Percentiles rank a stretch among this genome's conserved stretches.
Evolutionary conservation across 2,329 filamentous ascomycete species (phyloP).

Genomic region (Penicillium concentricum): DNA sequence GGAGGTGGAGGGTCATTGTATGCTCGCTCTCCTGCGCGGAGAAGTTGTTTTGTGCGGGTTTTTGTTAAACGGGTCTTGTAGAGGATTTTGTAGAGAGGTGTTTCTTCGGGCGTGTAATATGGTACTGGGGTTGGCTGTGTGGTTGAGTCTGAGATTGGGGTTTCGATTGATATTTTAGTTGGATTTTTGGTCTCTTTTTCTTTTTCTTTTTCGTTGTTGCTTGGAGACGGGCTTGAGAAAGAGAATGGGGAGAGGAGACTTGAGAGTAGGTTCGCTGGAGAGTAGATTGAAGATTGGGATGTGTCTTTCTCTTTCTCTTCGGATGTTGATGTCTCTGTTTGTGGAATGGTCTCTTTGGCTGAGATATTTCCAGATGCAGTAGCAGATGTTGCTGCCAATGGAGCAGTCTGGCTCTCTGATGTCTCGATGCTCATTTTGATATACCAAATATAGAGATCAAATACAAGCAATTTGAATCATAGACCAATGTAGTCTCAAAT

Average conservation of each 20-base stretch:
- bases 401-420: background rate
- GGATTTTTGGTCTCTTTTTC: background rate
- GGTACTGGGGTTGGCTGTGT: slow-evolving; percentile 14
- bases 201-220: background rate
- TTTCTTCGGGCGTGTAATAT: slow-evolving; percentile 25
- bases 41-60: slow-evolving; percentile 35
- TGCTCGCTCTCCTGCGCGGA: slow-evolving; percentile 30
- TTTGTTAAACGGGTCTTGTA: slow-evolving; percentile 30
- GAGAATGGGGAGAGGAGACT: slow-evolving; percentile 13
- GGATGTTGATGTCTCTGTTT: background rate
- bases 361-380: background rate
- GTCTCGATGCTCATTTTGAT: slow-evolving; percentile 12
- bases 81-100: slow-evolving; percentile 28
- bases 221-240: slow-evolving; percentile 1
- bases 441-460: background rate
- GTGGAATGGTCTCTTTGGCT: background rate
- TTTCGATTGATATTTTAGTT: slow-evolving; percentile 2
- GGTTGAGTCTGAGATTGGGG: background rate
- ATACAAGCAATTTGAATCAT: background rate
- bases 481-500: background rate
- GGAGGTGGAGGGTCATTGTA: slow-evolving; percentile 34
- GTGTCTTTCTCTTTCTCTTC: background rate
- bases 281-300: background rate
- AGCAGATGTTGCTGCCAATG: background rate
- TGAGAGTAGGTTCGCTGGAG: slow-evolving; percentile 7